These are phyloP conservation scores for Zarea fungicola DNA, from an alignment of 2,329 filamentous ascomycete species.

Conservation along the genomic window DNA sequence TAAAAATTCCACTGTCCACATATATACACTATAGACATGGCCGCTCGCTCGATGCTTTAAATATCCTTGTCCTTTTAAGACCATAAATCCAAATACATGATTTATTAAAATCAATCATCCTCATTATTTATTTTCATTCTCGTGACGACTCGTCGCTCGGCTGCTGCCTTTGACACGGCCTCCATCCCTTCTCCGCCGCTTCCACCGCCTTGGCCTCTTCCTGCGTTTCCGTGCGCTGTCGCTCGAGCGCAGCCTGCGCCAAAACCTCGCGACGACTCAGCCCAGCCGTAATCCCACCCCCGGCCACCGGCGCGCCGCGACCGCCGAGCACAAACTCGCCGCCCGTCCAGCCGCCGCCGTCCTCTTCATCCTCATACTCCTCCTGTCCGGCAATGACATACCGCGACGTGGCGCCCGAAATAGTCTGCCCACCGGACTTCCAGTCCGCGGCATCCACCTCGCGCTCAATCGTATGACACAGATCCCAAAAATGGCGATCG, in stretches of 20 bases:
- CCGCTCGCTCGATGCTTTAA: too few species aligned
- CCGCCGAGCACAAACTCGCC: slow-evolving; percentile 70
- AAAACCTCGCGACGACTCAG: slow-evolving; percentile 68
- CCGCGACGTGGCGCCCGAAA: slow-evolving; percentile 61
- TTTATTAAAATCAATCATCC: too few species aligned
- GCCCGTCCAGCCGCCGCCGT: slow-evolving; percentile 72
- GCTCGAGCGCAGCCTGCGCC: slow-evolving; percentile 44
- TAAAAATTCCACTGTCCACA: too few species aligned
- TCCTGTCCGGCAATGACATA: slow-evolving; percentile 46
- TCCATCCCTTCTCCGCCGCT: slow-evolving; percentile 24
- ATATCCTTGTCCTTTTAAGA: too few species aligned
- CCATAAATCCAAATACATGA: too few species aligned
- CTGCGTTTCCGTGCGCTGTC: slow-evolving; percentile 29
- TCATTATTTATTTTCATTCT: neutral
- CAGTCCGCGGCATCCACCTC: slow-evolving; percentile 82
- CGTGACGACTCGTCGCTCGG: slow-evolving; percentile 11
- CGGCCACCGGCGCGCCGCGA: slow-evolving; percentile 40
- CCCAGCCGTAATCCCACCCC: slow-evolving; percentile 39
- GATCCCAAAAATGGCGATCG: slow-evolving; percentile 81
- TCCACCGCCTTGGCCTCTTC: slow-evolving; percentile 28
- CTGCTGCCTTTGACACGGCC: slow-evolving; percentile 23
- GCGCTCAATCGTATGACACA: slow-evolving; percentile 80
- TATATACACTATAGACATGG: too few species aligned
- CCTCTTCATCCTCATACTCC: slow-evolving; percentile 40
- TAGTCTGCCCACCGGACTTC: slow-evolving; percentile 60